Evolutionary conservation across 2,329 filamentous ascomycete species (phyloP), one percentile per base, ranked within the genome.

Genomic region (Botrytis porri): DNA sequence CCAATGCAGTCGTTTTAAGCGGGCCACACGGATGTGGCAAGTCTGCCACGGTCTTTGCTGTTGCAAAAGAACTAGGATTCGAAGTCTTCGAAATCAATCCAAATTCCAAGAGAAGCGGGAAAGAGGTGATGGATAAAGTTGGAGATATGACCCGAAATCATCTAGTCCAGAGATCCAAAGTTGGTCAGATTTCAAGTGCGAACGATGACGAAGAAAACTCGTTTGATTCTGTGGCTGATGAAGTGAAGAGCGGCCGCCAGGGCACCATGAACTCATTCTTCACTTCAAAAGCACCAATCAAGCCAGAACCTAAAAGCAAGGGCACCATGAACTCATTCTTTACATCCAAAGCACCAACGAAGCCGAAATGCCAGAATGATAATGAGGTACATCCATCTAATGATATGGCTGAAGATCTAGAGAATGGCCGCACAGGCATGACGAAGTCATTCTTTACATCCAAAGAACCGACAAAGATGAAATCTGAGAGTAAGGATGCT

Each of bases 61-160:
- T 95, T 60, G 95, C 96, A 7, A 95, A 93, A 79, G 95, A 99
- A 82, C 86, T 98, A 25, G 94, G 89, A 1, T 98, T 97, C 79
- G 95, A 97, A 79, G 88, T 99, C 1, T 99, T 99, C 77, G 96
- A 99, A 82, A 94, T 99, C 80, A 97, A 97, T 79, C 84, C 95
- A 0, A 89, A 93, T 74, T 93, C 89, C 77, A 90, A 95, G 69
- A 88, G 96, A 75, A 97, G 89, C 79, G 95, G 95, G 45, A 96
- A 92, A 81, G 96, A 99, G 78, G 90, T 99, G 65, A 81, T 97
- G 48, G 96, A 99, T 78, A 93, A 89, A 77, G 93, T 99, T 62
- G 97, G 96, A 59, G 94, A 99, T 82, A 98, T 99, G 95, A 96
- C 94, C 6, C 91, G 91, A 75, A 98, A 99, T 78, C 96, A 99